These are phyloP conservation scores for Hymenoscyphus infarciens DNA, from an alignment of 2,329 filamentous ascomycete genomes.

Conservation along the genomic window DNA sequence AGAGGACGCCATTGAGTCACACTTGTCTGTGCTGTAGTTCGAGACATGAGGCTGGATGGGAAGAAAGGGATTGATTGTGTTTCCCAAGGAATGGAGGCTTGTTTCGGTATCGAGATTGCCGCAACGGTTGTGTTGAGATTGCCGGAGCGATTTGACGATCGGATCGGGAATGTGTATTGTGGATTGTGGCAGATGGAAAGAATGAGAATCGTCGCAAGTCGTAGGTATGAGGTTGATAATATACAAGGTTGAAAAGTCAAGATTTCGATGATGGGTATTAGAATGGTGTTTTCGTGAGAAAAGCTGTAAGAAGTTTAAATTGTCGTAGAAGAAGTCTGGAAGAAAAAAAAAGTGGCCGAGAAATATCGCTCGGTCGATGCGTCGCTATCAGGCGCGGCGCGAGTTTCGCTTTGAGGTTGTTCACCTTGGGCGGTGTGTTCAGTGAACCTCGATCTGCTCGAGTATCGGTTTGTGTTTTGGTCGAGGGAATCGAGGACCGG, in stretches of 20 bases:
- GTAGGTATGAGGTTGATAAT: conserved; percentile 23
- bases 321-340: conserved; percentile 10
- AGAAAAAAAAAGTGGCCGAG: conserved; percentile 3
- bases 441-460: background rate
- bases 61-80: conserved; percentile 4
- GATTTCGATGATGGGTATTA: conserved; percentile 20
- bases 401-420: background rate
- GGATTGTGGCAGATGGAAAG: conserved; percentile 21
- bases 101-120: conserved; percentile 2
- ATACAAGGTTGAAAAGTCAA: conserved; percentile 19
- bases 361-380: conserved; percentile 12
- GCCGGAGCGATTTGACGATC: conserved; percentile 7
- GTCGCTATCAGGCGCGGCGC: conserved; percentile 1
- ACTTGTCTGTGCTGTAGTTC: conserved; percentile 28
- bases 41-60: conserved; percentile 21
- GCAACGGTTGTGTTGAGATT: conserved; percentile 11
- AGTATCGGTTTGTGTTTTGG: background rate
- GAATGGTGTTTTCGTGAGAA: conserved; percentile 20
- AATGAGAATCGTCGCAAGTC: conserved; percentile 32
- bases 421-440: background rate
- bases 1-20: background rate
- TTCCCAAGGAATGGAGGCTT: conserved; percentile 13
- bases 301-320: conserved; percentile 19
- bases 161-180: conserved; percentile 22
- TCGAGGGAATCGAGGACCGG: conserved; percentile 1